These are phyloP conservation scores for Tolypocladium paradoxum DNA, from an alignment of 2,329 filamentous ascomycete species.

Conservation along the genomic window DNA sequence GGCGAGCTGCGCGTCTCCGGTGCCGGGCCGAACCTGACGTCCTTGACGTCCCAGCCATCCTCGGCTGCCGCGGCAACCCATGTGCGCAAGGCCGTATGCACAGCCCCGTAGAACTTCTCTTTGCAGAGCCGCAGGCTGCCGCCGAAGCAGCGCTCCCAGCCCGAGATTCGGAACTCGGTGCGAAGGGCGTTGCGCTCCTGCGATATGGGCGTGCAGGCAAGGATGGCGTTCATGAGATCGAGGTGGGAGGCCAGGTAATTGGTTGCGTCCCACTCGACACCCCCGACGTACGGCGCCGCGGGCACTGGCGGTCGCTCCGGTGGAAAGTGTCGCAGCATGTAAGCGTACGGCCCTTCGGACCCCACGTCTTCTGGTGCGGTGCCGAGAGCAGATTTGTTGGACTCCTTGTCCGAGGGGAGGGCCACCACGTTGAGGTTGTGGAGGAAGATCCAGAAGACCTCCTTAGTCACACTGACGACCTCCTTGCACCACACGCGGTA, in stretches of 20 bases:
- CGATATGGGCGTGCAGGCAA: slow-evolving; percentile 64
- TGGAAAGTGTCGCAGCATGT: slow-evolving; percentile 67
- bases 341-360: slow-evolving; percentile 37
- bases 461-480: slow-evolving; percentile 83
- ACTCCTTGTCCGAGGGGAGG: slow-evolving; percentile 35
- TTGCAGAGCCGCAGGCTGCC: slow-evolving; percentile 82
- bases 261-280: slow-evolving; percentile 97
- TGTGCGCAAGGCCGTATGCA: slow-evolving; percentile 78
- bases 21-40: slow-evolving; percentile 64
- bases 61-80: slow-evolving; percentile 84
- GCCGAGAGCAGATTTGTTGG: slow-evolving; percentile 8
- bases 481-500: slow-evolving; percentile 95
- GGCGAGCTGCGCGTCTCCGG: slow-evolving; percentile 18
- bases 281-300: slow-evolving; percentile 89
- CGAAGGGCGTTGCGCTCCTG: slow-evolving; percentile 68
- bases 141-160: slow-evolving; percentile 86
- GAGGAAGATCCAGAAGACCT: slow-evolving; percentile 98
- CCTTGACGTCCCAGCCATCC: slow-evolving; percentile 77
- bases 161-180: slow-evolving; percentile 67
- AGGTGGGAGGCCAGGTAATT: slow-evolving; percentile 91
- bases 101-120: slow-evolving; percentile 90
- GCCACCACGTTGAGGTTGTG: slow-evolving; percentile 86
- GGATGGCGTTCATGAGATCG: slow-evolving; percentile 81
- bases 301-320: slow-evolving; percentile 80
- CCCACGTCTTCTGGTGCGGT: background rate